Base-by-base conservation (phyloP, 495 filamentous ascomycete species). In the Aspergillus steynii region DNA sequence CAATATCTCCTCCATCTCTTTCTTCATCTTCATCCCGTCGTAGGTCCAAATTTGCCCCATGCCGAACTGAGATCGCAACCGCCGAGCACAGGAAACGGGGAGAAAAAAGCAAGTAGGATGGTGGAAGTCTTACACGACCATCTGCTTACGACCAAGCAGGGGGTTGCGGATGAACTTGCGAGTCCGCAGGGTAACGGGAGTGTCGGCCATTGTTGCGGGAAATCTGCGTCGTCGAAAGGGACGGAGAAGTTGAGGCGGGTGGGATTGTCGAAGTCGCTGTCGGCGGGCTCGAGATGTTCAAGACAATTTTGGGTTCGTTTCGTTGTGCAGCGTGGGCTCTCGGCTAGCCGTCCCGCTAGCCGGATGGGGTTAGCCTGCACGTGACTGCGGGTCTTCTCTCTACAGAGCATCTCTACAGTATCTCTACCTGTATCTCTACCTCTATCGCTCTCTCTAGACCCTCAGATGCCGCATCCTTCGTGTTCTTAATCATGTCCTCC, bases 121-220 rank as follows among this genome's bases (percentile, higher is more conserved):
- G 26, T 59, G 58, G 61, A 55, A 61, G 62, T 53, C 96, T 87
- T 94, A 99, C 95, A 98, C 91, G 82, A 99, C 96, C 95, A 99
- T 98, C 88, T 99, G 96, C 86, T 95, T 97, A 75, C 94, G 90
- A 74, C 87, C 93, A 68, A 99, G 90, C 76, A 99, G 91, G 76
- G 96, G 90, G 85, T 99, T 99, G 82, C 92, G 90, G 80, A 98
- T 96, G 92, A 99, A 99, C 86, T 99, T 99, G 90, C 96, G 94
- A 79, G 96, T 99, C 82, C 96, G 91, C 85, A 99, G 82, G 70
- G 95, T 99, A 74, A 99, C 91, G 68, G 89, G 86, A 77, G 85
- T 74, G 80, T 97, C 95, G 79, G 93, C 86, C 95, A 97, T 98
- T 77, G 78, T 92, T 82, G 78, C 72, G 74, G 65, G 71, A 68